Percentiles rank a stretch among this genome's conserved stretches.
Evolutionary conservation across 2,329 filamentous ascomycete genomes (phyloP).

Genomic region (Thielaviopsis punctulata): DNA sequence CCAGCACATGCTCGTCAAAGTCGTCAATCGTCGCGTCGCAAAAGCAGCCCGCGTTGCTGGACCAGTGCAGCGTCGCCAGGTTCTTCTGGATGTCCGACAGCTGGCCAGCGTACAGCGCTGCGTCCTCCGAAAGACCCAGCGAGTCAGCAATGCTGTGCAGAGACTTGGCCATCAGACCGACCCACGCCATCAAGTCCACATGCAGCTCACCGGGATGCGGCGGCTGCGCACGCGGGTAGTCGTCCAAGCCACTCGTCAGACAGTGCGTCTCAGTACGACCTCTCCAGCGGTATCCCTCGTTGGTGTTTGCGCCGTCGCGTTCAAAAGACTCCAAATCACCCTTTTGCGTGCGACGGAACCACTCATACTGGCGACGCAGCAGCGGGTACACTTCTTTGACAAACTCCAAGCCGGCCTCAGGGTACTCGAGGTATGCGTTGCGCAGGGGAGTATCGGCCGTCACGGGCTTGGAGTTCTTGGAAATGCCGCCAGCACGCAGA

Average conservation of each 20-base stretch:
- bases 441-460: conserved; percentile 10
- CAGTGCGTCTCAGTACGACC: conserved; percentile 76
- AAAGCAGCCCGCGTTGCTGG: conserved; percentile 60
- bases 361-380: conserved; percentile 75
- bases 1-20: conserved; percentile 74
- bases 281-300: conserved; percentile 89
- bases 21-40: conserved; percentile 93
- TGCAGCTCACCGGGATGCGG: conserved; percentile 93
- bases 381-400: conserved; percentile 68
- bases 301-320: conserved; percentile 70
- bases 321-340: conserved; percentile 88
- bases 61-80: conserved; percentile 89
- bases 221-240: conserved; percentile 85
- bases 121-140: conserved; percentile 63
- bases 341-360: conserved; percentile 84
- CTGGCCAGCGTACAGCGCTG: conserved; percentile 50
- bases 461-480: conserved; percentile 4
- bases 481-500: conserved; percentile 27
- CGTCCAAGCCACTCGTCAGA: conserved; percentile 83
- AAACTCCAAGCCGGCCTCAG: conserved; percentile 50
- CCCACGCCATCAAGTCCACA: conserved; percentile 87
- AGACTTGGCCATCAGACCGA: conserved; percentile 89
- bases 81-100: conserved; percentile 68
- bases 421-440: conserved; percentile 11
- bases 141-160: conserved; percentile 62